Evolutionary conservation across 1,284 basidiomycete species (phyloP).

Genomic region (Ganoderma boninense): DNA sequence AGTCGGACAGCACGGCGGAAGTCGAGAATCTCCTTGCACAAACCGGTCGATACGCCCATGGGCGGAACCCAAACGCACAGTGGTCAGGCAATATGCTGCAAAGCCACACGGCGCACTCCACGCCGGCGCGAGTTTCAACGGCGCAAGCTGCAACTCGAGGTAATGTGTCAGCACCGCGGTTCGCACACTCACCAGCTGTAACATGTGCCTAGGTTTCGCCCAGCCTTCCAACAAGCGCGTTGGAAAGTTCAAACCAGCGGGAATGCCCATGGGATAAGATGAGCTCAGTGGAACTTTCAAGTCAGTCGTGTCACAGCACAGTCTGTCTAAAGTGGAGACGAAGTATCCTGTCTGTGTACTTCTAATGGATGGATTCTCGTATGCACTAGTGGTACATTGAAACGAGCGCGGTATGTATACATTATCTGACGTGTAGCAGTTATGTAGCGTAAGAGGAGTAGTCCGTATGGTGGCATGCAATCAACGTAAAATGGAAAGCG

Average conservation of each 20-base stretch:
- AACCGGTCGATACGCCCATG: constrained; percentile 26
- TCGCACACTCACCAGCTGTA: not conserved
- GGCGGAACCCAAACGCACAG: constrained; percentile 18
- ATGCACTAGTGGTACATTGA: constrained; percentile 28
- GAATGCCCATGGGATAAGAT: constrained; percentile 24
- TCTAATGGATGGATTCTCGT: constrained; percentile 28
- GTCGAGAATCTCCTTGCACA: constrained; percentile 67
- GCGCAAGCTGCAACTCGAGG: constrained; percentile 15
- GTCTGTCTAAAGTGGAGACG: not conserved
- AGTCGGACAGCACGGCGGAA: constrained; percentile 72
- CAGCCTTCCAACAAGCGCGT: constrained; percentile 34
- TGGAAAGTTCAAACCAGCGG: constrained; percentile 41
- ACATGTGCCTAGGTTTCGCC: constrained; percentile 26
- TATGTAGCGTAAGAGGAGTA: constrained; percentile 26
- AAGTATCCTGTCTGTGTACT: not conserved
- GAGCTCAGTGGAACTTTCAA: not conserved
- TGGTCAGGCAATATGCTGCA: constrained; percentile 19
- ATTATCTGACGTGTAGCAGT: constrained; percentile 26
- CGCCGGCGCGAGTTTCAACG: constrained; percentile 12
- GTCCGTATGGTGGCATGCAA: constrained; percentile 22
- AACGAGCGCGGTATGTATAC: constrained; percentile 37
- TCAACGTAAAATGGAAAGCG: constrained; percentile 10
- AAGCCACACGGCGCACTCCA: not conserved
- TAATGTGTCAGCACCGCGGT: not conserved
- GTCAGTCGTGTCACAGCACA: not conserved